These are phyloP conservation scores for Zygotorulaspora danielsina DNA, from an alignment of 805 yeast species.

Conservation along the genomic window DNA sequence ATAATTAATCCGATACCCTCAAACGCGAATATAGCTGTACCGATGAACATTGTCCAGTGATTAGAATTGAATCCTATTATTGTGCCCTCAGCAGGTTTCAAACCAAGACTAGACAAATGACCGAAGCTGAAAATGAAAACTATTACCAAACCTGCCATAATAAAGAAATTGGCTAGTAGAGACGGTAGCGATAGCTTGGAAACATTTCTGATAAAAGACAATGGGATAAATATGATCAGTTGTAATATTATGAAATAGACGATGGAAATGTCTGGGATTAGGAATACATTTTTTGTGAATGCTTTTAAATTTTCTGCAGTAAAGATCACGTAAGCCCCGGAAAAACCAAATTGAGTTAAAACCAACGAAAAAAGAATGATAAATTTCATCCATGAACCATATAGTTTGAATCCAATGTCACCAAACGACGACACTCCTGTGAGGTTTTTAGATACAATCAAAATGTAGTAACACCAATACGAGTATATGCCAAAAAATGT, in stretches of 20 bases:
- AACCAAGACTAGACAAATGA: slow-evolving; percentile 27
- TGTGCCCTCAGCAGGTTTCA: slow-evolving; percentile 51
- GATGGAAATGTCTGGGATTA: slow-evolving; percentile 33
- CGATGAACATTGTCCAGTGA: slow-evolving; percentile 68
- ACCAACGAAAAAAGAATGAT: slow-evolving; percentile 61
- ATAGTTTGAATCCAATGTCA: slow-evolving; percentile 62
- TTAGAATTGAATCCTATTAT: slow-evolving; percentile 48
- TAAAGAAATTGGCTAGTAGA: slow-evolving; percentile 64
- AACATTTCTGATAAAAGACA: slow-evolving; percentile 70
- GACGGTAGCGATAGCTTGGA: slow-evolving; percentile 72
- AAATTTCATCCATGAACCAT: slow-evolving; percentile 61
- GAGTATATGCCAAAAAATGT: slow-evolving; percentile 64
- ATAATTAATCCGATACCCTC: slow-evolving; percentile 81
- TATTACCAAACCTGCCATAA: slow-evolving; percentile 59
- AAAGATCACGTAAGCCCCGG: slow-evolving; percentile 76
- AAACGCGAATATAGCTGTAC: slow-evolving; percentile 83
- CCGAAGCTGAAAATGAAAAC: slow-evolving; percentile 52
- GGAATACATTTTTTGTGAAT: slow-evolving; percentile 50
- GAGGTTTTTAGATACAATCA: slow-evolving; percentile 54
- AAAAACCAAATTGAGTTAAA: slow-evolving; percentile 73
- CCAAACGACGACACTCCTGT: slow-evolving; percentile 72
- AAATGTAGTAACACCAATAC: slow-evolving; percentile 70
- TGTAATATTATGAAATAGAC: slow-evolving; percentile 51
- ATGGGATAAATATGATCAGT: slow-evolving; percentile 56
- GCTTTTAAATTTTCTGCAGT: slow-evolving; percentile 70